Evolutionary conservation across 2,329 filamentous ascomycete species (phyloP), one percentile per base, ranked within the genome.

Genomic region (Hypoxylon sp.): DNA sequence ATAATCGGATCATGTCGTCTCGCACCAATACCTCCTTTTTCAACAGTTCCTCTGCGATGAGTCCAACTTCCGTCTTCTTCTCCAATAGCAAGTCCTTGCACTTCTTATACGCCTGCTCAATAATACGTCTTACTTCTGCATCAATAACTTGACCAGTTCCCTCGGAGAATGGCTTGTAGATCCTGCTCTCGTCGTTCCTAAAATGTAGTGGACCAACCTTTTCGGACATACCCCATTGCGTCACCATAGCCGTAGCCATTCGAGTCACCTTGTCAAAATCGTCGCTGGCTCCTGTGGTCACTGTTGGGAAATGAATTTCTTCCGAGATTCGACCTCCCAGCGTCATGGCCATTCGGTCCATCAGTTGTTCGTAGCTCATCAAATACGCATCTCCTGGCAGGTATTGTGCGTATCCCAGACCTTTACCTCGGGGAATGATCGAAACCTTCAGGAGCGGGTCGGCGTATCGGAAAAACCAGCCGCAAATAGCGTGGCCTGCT

Each of bases 301-400:
- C 94, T 0, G 91, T 96, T 23, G 94, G 88, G 74, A 99, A 99
- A 75, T 99, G 93, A 5, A 99, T 77, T 73, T 99, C 94, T 75
- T 99, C 94, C 13, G 89, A 94, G 16, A 99, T 89, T 60, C 94
- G 91, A 1, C 94, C 94, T 63, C 92, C 94, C 46, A 99, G 86
- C 2, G 93, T 97, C 94, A 99, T 99, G 59, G 94, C 94, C 94
- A 99, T 99, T 63, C 94, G 91, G 72, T 99, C 94, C 90, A 97
- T 96, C 30, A 99, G 80, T 75, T 99, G 94, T 69, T 92, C 87
- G 59, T 90, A 87, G 67, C 88, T 96, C 92, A 99, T 94, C 59
- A 99, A 82, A 71, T 97, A 97, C 6, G 90, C 91, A 68, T 99
- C 94, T 48, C 87, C 86, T 15, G 94, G 94, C n/a, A 99, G 82